These are phyloP conservation scores for Leccinellum rugosiceps DNA, from an alignment of 768 basidiomycete species.

Conservation along the genomic window DNA sequence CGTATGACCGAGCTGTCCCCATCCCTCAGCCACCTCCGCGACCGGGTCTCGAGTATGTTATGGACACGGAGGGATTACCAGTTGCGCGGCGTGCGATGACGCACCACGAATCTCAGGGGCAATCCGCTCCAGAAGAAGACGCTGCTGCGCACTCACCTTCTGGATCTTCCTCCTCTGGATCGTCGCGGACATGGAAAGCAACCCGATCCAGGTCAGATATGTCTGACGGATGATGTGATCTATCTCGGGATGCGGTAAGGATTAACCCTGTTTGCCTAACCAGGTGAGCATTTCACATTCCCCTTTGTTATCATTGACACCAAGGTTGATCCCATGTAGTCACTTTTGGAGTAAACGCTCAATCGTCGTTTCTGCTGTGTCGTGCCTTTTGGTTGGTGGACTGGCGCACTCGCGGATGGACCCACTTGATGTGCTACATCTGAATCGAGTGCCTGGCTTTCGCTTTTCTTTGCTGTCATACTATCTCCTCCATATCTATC, in stretches of 20 bases:
- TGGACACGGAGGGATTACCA: slow-evolving; percentile 6
- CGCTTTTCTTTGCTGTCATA: neutral
- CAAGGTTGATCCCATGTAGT: neutral
- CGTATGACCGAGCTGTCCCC: slow-evolving; percentile 6
- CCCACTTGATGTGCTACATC: neutral
- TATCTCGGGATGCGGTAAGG: neutral
- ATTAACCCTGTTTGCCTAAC: neutral
- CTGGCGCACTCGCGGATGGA: neutral
- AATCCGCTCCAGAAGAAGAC: neutral
- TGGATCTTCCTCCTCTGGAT: slow-evolving; percentile 17
- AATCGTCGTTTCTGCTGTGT: neutral
- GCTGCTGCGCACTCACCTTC: slow-evolving; percentile 1
- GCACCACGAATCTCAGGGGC: slow-evolving; percentile 2
- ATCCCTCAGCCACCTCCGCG: slow-evolving; percentile 5
- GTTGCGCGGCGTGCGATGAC: slow-evolving; percentile 6
- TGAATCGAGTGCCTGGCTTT: neutral
- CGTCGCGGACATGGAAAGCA: slow-evolving; percentile 19
- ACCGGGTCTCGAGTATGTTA: slow-evolving; percentile 15
- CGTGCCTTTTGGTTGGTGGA: neutral
- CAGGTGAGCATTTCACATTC: neutral
- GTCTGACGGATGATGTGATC: slow-evolving; percentile 2
- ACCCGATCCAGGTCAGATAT: slow-evolving; percentile 7
- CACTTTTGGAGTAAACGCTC: neutral
- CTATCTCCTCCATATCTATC: neutral
- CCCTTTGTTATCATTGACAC: neutral